These are phyloP conservation scores for Tremella yokohamensis DNA, from an alignment of 768 basidiomycete species.

Conservation along the genomic window DNA sequence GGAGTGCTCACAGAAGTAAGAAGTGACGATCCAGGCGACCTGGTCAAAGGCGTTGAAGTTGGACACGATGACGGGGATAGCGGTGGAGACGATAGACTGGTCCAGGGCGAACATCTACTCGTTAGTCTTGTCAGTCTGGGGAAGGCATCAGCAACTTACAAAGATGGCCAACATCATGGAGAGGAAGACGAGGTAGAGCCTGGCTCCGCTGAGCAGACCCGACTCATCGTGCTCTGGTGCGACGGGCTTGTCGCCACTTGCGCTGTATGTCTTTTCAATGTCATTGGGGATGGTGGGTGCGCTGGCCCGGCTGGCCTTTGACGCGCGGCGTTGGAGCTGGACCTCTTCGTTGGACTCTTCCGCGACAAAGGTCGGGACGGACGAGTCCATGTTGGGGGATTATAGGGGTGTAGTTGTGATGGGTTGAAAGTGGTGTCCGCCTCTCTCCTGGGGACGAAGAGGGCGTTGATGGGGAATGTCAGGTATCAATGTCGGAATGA, in stretches of 20 bases:
- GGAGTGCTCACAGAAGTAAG: conserved; percentile 31
- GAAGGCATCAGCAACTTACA: not conserved
- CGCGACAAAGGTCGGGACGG: conserved; percentile 4
- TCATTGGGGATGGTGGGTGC: not conserved
- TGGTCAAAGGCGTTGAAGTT: conserved; percentile 32
- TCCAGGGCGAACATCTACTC: conserved; percentile 30
- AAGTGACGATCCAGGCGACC: conserved; percentile 43
- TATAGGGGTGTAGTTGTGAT: too few relatives aligned
- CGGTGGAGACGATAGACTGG: conserved; percentile 45
- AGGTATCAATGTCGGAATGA: too few relatives aligned
- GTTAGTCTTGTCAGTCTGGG: not conserved
- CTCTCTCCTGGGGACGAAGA: too few relatives aligned
- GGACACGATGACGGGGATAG: conserved; percentile 27
- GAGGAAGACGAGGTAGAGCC: conserved; percentile 5
- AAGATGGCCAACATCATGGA: conserved; percentile 3
- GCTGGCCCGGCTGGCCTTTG: not conserved
- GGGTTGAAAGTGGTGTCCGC: too few relatives aligned
- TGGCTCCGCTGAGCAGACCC: not conserved
- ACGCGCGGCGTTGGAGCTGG: not conserved
- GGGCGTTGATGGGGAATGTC: too few relatives aligned
- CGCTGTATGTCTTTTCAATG: not conserved
- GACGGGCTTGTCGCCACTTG: not conserved
- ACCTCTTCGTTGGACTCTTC: not conserved
- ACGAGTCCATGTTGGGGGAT: not conserved
- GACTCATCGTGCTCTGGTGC: not conserved